Evolutionary conservation across 148 eudicot species (phyloP).

Genomic region (Camellia lanceoleosa): DNA sequence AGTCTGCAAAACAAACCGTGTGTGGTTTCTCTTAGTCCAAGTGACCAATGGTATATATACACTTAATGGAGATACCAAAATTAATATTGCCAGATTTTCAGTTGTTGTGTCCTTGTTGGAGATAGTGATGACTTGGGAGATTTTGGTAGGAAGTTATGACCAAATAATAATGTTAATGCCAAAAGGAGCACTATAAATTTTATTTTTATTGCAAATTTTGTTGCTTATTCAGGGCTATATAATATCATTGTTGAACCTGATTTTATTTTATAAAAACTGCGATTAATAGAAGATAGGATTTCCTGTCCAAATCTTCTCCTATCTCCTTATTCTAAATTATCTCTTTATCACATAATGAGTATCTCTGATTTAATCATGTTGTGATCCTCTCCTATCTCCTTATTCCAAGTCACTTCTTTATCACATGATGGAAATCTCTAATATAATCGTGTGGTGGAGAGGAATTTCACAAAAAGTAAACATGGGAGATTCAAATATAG

Average conservation of each 20-base stretch:
- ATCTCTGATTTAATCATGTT: too few species aligned
- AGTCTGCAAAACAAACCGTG: background rate
- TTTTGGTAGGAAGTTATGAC: slow-evolving; percentile 6
- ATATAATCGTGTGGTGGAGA: too few species aligned
- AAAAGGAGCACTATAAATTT: too few species aligned
- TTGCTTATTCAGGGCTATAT: background rate
- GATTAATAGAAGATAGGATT: too few species aligned
- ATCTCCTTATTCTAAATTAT: too few species aligned
- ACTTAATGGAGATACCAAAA: slow-evolving; percentile 9
- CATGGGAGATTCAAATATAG: too few species aligned
- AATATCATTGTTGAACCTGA: background rate
- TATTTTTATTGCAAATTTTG: background rate
- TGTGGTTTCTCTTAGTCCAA: background rate
- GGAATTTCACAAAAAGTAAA: too few species aligned
- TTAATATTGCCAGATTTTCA: slow-evolving; percentile 11
- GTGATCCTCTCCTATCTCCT: too few species aligned
- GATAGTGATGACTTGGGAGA: slow-evolving; percentile 7
- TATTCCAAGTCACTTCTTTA: too few species aligned
- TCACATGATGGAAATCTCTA: too few species aligned
- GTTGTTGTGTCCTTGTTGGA: background rate
- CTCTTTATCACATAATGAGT: too few species aligned
- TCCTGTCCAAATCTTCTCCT: too few species aligned
- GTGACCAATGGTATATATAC: slow-evolving; percentile 20
- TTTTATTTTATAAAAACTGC: background rate
- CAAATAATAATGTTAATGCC: background rate